A percentile compares a stretch with the other conserved stretches of the same genome.
Evolutionary conservation across 306 rosid genomes (phyloP).

Genomic region (Prunus campanulata): DNA sequence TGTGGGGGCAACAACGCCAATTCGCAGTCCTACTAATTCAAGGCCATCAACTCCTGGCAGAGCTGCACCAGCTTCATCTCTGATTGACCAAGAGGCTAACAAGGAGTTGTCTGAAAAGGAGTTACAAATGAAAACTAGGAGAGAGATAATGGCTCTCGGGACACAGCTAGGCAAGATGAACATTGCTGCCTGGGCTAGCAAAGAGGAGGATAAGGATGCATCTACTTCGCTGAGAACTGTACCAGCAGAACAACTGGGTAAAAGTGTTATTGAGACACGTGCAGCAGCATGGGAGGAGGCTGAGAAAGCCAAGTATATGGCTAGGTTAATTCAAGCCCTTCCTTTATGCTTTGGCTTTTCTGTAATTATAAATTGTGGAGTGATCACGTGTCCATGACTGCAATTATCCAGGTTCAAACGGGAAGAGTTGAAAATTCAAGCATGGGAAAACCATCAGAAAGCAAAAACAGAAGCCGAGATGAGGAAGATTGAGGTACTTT

Average conservation of each 20-base stretch:
- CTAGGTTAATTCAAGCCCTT: constrained; percentile 53
- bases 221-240: constrained; percentile 64
- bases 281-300: constrained; percentile 98
- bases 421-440: constrained; percentile 93
- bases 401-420: constrained; percentile 74
- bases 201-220: constrained; percentile 86
- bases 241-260: constrained; percentile 39
- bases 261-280: constrained; percentile 64
- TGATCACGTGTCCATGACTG: constrained; percentile 27
- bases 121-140: constrained; percentile 87
- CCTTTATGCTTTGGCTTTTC: constrained; percentile 7
- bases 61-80: constrained; percentile 39
- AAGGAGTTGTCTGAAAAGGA: constrained; percentile 80
- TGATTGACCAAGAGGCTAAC: constrained; percentile 30
- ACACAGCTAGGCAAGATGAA: constrained; percentile 88
- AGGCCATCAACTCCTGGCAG: constrained; percentile 79
- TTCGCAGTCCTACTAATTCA: constrained; percentile 84
- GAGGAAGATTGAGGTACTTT: constrained; percentile 82
- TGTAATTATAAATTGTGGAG: constrained; percentile 13
- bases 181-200: constrained; percentile 99
- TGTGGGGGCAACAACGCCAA: constrained; percentile 88
- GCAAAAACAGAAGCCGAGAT: constrained; percentile 96
- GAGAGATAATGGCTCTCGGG: constrained; percentile 89
- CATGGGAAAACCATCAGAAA: constrained; percentile 95
- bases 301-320: constrained; percentile 86